Conservation (phyloP, 1,284 basidiomycete genomes). For the Xanthoconium separans region DNA sequence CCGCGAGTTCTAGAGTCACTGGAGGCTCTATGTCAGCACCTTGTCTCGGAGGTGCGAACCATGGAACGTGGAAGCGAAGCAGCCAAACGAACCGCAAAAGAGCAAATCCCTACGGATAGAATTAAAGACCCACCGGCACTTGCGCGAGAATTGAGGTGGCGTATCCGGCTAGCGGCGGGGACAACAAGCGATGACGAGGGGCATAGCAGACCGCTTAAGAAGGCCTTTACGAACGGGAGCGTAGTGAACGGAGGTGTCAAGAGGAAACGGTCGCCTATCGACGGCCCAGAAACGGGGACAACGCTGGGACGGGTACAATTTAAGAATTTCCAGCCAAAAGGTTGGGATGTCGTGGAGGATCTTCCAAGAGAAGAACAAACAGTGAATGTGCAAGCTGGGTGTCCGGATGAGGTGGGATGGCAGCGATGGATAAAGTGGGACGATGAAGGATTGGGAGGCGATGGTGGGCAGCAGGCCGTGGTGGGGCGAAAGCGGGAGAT, state of each 20-base stretch:
- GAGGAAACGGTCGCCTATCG: constrained; percentile 48
- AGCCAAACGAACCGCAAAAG: constrained; percentile 70
- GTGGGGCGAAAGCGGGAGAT: constrained; percentile 51
- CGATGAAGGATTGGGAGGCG: constrained; percentile 30
- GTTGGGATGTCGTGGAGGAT: constrained; percentile 57
- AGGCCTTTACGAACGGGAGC: constrained; percentile 31
- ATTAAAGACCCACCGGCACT: constrained; percentile 77
- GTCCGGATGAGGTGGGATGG: constrained; percentile 36
- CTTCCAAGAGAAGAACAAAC: constrained; percentile 42
- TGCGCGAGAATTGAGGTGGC: constrained; percentile 82
- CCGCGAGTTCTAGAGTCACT: constrained; percentile 73
- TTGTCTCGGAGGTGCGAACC: constrained; percentile 72
- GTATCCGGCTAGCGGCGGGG: constrained; percentile 65
- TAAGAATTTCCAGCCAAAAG: constrained; percentile 64
- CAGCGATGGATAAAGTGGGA: constrained; percentile 39
- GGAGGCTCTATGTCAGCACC: constrained; percentile 67
- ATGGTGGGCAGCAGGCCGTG: constrained; percentile 41
- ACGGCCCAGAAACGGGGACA: constrained; percentile 27
- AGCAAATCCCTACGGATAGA: constrained; percentile 77
- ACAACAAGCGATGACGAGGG: constrained; percentile 70
- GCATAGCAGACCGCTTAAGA: constrained; percentile 27
- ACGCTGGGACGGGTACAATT: constrained; percentile 40
- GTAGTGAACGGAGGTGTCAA: constrained; percentile 42
- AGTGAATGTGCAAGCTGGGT: constrained; percentile 34
- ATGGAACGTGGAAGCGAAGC: constrained; percentile 66